phyloP scores from a whole-genome alignment of 1,284 basidiomycete species.

The Termitomyces sp. region DNA sequence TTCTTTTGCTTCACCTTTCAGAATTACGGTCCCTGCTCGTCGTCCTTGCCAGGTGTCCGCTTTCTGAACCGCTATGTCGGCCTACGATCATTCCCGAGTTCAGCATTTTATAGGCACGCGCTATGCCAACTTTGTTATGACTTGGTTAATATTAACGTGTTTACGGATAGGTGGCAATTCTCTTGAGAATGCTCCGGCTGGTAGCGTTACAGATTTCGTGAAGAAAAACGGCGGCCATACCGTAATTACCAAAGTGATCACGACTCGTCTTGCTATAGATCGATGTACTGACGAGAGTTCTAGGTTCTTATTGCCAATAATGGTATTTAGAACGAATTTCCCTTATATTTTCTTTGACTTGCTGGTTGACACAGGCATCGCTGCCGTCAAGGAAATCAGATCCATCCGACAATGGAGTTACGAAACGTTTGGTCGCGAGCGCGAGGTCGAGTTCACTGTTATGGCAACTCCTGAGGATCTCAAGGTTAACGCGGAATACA shows the following conservation, averaged over 20 bases:
- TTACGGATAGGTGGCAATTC: conserved; percentile 79
- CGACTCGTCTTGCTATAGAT: conserved; percentile 1
- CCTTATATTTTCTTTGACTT: not conserved
- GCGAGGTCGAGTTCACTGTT: conserved; percentile 96
- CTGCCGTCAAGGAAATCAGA: conserved; percentile 98
- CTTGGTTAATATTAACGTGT: conserved; percentile 13
- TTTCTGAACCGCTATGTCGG: conserved; percentile 43
- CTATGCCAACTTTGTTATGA: conserved; percentile 6
- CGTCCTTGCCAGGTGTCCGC: conserved; percentile 9
- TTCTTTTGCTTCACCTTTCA: conserved; percentile 6
- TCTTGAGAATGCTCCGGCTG: conserved; percentile 75
- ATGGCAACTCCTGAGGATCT: conserved; percentile 99
- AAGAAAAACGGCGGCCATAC: conserved; percentile 92
- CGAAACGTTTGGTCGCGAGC: conserved; percentile 96
- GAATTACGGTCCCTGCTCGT: conserved; percentile 14
- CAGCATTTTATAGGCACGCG: conserved; percentile 78
- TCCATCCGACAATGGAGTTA: conserved; percentile 99
- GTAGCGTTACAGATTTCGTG: conserved; percentile 89
- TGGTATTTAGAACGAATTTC: conserved; percentile 43
- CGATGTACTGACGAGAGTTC: conserved; percentile 6
- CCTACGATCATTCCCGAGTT: conserved; percentile 75
- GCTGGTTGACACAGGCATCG: conserved; percentile 66
- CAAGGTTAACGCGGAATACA: conserved; percentile 99
- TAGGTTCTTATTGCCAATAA: conserved; percentile 97
- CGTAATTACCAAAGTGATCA: conserved; percentile 93